Percentiles rank a stretch among this genome's conserved stretches.
Conservation (phyloP, 2,329 filamentous ascomycete genomes). For the Aspergillus luchuensis region DNA sequence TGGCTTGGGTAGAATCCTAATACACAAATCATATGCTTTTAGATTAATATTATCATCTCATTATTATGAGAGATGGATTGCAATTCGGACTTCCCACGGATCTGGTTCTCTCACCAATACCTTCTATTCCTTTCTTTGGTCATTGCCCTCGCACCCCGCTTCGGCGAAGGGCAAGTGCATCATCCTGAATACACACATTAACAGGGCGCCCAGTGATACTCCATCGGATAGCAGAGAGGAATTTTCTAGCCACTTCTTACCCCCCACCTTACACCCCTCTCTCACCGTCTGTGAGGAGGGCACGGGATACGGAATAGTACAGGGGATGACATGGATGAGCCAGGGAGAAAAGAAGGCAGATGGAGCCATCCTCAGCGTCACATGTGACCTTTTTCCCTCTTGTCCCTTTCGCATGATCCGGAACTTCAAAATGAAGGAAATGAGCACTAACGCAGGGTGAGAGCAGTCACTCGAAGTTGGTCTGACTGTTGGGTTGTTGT, state of each 20-base stretch:
- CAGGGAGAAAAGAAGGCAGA: not conserved
- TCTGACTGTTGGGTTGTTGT: not conserved
- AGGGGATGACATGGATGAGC: no score
- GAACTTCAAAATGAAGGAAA: not conserved
- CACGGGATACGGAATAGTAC: no score
- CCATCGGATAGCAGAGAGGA: no score
- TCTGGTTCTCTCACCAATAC: not conserved
- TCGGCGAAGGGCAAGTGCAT: not conserved
- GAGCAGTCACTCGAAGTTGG: not conserved
- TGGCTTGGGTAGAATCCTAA: not conserved
- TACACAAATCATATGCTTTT: not conserved
- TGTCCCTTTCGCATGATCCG: no score
- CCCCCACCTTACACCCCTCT: no score
- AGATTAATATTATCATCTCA: not conserved
- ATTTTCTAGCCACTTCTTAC: no score
- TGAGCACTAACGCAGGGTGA: not conserved
- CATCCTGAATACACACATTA: no score
- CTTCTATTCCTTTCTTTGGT: not conserved
- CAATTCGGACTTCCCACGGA: not conserved
- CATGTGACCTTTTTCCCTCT: not conserved
- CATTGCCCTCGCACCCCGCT: not conserved
- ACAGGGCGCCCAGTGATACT: no score
- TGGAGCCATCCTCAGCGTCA: not conserved
- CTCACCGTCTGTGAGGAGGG: no score
- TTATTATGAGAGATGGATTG: not conserved